These are phyloP conservation scores for Blastomyces gilchristii DNA, from an alignment of 2,329 filamentous ascomycete species.

Conservation along the genomic window DNA sequence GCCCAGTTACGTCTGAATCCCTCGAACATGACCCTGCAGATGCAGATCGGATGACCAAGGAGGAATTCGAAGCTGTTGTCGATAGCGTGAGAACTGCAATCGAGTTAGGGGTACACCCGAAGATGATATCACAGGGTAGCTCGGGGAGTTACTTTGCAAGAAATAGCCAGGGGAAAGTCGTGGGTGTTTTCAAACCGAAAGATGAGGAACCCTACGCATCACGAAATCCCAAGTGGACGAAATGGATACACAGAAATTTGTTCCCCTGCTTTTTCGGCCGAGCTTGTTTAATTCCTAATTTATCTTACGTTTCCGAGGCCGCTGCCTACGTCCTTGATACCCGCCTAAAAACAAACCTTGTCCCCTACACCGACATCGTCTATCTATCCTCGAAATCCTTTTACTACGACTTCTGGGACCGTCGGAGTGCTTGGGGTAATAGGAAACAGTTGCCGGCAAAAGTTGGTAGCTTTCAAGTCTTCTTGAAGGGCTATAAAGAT, in stretches of 20 bases:
- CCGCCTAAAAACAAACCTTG: slow-evolving; percentile 79
- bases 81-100: slow-evolving; percentile 88
- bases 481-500: slow-evolving; percentile 93
- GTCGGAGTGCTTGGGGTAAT: slow-evolving; percentile 75
- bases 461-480: slow-evolving; percentile 92
- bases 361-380: slow-evolving; percentile 93
- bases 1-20: slow-evolving; percentile 65
- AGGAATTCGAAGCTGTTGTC: slow-evolving; percentile 77
- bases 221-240: slow-evolving; percentile 97
- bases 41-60: slow-evolving; percentile 54
- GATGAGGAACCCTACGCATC: slow-evolving; percentile 97
- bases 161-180: slow-evolving; percentile 82
- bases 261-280: slow-evolving; percentile 96
- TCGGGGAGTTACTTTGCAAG: slow-evolving; percentile 97
- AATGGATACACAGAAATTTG: slow-evolving; percentile 96
- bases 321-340: slow-evolving; percentile 91
- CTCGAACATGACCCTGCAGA: slow-evolving; percentile 53
- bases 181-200: slow-evolving; percentile 97
- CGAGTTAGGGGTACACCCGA: slow-evolving; percentile 80
- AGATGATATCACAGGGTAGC: slow-evolving; percentile 93
- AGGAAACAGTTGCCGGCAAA: slow-evolving; percentile 81
- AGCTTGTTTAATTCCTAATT: slow-evolving; percentile 89
- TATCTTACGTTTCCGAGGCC: slow-evolving; percentile 95
- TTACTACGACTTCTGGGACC: slow-evolving; percentile 96
- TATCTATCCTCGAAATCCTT: slow-evolving; percentile 93